A percentile compares a stretch with the other conserved stretches of the same genome.
phyloP scores from a whole-genome alignment of 768 basidiomycete genomes.

The Melanogaster broomeanus region DNA sequence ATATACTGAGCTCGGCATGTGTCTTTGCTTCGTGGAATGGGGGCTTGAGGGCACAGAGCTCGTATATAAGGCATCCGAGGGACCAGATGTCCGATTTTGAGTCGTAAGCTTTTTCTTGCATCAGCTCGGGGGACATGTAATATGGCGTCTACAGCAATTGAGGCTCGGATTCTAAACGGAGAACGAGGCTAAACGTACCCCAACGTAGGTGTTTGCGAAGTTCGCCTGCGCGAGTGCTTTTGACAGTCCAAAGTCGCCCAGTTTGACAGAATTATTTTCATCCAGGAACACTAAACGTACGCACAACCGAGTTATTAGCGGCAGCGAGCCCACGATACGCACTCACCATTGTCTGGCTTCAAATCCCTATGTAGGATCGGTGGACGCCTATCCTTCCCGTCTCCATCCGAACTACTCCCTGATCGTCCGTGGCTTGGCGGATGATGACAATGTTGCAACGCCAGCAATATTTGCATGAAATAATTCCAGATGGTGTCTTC shows the following conservation, averaged over 20 bases:
- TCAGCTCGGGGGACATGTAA: slow-evolving; percentile 99
- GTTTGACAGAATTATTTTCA: slow-evolving; percentile 80
- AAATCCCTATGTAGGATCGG: slow-evolving; percentile 93
- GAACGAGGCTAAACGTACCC: slow-evolving; percentile 56
- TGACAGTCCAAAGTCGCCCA: slow-evolving; percentile 96
- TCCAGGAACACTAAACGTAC: slow-evolving; percentile 81
- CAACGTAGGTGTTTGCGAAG: slow-evolving; percentile 97
- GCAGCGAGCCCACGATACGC: background rate
- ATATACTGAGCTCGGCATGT: slow-evolving; percentile 79
- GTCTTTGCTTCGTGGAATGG: slow-evolving; percentile 95
- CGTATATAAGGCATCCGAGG: slow-evolving; percentile 94
- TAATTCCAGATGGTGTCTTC: slow-evolving; percentile 97
- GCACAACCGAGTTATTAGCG: background rate
- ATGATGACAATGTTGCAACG: slow-evolving; percentile 91
- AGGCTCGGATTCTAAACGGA: background rate
- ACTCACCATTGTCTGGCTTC: slow-evolving; percentile 94
- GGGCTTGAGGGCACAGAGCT: slow-evolving; percentile 91
- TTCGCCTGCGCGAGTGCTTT: slow-evolving; percentile 87
- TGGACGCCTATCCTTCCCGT: slow-evolving; percentile 55
- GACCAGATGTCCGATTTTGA: slow-evolving; percentile 99
- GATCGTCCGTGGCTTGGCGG: slow-evolving; percentile 54
- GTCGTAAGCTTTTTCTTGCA: slow-evolving; percentile 97
- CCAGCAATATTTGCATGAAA: slow-evolving; percentile 89
- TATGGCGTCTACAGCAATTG: slow-evolving; percentile 89
- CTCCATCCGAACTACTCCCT: slow-evolving; percentile 39